Conservation (phyloP, 306 rosid genomes). For the Cucumis cinereus region DNA sequence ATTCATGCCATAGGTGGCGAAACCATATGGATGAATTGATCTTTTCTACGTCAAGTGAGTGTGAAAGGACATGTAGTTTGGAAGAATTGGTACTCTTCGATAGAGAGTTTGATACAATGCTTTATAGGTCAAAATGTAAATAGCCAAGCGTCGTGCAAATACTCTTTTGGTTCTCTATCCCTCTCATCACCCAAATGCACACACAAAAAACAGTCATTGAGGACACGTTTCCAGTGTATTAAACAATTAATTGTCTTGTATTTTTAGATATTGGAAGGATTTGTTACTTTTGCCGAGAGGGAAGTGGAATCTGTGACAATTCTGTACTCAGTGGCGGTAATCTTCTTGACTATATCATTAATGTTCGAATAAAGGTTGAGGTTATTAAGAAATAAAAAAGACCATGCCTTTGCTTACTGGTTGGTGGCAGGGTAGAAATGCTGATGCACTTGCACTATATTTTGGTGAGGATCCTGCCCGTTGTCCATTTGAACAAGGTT, state of each 20-base stretch:
- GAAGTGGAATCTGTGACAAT: constrained; percentile 68
- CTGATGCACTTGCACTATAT: constrained; percentile 84
- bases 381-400: constrained; percentile 8
- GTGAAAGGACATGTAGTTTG: not conserved
- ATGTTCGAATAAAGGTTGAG: constrained; percentile 2
- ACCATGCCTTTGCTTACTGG: constrained; percentile 9
- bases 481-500: constrained; percentile 94
- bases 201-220: not conserved
- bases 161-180: not conserved
- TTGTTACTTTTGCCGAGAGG: constrained; percentile 54
- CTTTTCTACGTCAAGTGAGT: not conserved
- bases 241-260: constrained; percentile 1
- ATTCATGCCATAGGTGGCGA: too few relatives aligned
- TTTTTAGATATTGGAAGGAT: constrained; percentile 64
- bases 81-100: not conserved
- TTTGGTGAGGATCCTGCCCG: constrained; percentile 92
- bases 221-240: not conserved
- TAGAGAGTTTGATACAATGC: not conserved
- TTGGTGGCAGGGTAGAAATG: constrained; percentile 77
- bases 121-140: not conserved
- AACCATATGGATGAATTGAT: not conserved
- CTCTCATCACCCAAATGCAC: not conserved
- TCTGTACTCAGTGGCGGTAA: constrained; percentile 80
- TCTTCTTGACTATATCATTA: constrained; percentile 14
- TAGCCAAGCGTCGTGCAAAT: not conserved